A percentile compares a stretch with the other conserved stretches of the same genome.
Conservation (phyloP, 2,329 filamentous ascomycete species). For the Alternaria sp. region DNA sequence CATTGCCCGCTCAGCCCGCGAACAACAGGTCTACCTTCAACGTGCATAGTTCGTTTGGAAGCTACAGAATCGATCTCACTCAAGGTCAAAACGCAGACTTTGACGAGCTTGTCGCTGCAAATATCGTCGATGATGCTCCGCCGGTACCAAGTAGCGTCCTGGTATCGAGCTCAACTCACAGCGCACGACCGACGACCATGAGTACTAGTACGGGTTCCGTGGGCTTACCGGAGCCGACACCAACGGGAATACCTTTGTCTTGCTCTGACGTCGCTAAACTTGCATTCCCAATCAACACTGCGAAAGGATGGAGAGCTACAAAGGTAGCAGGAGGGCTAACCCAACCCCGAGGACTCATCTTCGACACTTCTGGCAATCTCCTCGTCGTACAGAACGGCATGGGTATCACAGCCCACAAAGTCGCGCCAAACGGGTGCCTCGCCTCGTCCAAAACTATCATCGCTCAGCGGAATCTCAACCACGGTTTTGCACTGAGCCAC, state of each 20-base stretch:
- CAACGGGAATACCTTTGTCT: conserved; percentile 31
- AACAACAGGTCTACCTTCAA: conserved; percentile 46
- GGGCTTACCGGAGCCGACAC: conserved; percentile 23
- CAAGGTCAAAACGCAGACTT: conserved; percentile 39
- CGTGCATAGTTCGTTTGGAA: conserved; percentile 40
- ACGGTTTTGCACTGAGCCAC: conserved; percentile 38
- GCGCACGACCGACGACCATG: conserved; percentile 24
- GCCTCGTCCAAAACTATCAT: conserved; percentile 32
- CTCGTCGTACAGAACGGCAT: conserved; percentile 52
- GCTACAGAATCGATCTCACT: conserved; percentile 39
- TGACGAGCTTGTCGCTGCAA: conserved; percentile 35
- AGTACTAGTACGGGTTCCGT: conserved; percentile 24
- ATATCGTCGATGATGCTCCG: conserved; percentile 29
- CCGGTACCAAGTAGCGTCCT: conserved; percentile 25
- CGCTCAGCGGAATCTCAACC: conserved; percentile 39
- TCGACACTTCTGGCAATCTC: conserved; percentile 54
- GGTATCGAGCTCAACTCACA: conserved; percentile 20
- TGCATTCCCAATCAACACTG: conserved; percentile 30
- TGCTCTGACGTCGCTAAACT: conserved; percentile 33
- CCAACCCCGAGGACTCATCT: conserved; percentile 51
- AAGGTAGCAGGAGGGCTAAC: conserved; percentile 53
- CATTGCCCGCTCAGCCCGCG: conserved; percentile 34
- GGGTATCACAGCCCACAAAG: conserved; percentile 52
- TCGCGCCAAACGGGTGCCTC: conserved; percentile 49
- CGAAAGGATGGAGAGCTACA: conserved; percentile 42